Evolutionary conservation across 805 yeast genomes (phyloP), one percentile per base, ranked within the genome.

Genomic region (Starmera dryadoides): DNA sequence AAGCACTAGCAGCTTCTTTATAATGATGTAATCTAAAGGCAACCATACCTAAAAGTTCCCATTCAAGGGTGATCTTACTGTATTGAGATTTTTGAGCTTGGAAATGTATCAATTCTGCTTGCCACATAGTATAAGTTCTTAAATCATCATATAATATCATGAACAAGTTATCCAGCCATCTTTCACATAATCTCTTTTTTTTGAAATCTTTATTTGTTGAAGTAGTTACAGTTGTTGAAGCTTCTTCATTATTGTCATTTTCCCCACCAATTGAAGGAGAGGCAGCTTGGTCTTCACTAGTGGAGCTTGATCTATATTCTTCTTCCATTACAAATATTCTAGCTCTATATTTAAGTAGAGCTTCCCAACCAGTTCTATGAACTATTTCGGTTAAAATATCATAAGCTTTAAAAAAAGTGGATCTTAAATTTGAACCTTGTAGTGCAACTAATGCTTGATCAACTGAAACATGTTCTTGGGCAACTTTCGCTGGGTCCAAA

Each of bases 1-100:
- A 89, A 8, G 98, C 96, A 35, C 74, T 74, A 1, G 89, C 79
- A 0, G 97, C 96, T 60, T 88, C 97, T 49, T 81, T 86, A 46
- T 66, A 71, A 58, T 91, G 96, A 45, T 88, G 87, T 47, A 94
- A 69, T 47, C 98, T 75, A 50, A 72, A 75, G 1, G 98, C 94
- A 36, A 88, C 80, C 50, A 77, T 68, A 2, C 99, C 99, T 45
- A 89, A 69, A 28, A 86, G 68, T 62, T 94, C 96, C 96, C 97
- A 89, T 60, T 89, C 97, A 41, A 83, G 64, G 0, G 96, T 79
- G 22, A 81, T 66, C 55, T 86, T 88, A 50, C 76, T 77, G 58
- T 82, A 84, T 33, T 77, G 79, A 58, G 86, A 70, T 59, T 86
- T 86, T 58, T 87, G 95, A 6, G 94, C 86, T 59, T 84, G 88